Base-by-base conservation (phyloP, 1,139 yeast genomes). In the Protomyces arabidopsidicola region DNA sequence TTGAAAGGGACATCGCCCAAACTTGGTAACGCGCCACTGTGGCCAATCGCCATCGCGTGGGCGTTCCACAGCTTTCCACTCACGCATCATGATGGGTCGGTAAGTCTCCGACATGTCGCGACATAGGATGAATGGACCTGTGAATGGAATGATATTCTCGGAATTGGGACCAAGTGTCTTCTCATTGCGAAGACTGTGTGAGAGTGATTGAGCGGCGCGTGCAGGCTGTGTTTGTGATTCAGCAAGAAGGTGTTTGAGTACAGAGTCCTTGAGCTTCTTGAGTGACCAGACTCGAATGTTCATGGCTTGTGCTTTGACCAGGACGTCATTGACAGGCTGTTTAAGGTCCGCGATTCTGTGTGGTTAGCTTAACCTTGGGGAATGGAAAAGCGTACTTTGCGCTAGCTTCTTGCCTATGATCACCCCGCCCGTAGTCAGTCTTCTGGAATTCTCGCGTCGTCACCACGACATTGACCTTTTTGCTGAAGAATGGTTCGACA, bases 161-260 rank as follows among this genome's bases (percentile, higher is more conserved):
- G 96, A 80, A 69, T 81, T 85, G 4, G 95, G 91, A 68, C 80
- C 82, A 20, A 96, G 95, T 73, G 91, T 97, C 73, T 95, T 98
- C 72, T 89, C 91, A 68, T 84, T 84, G 69, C 91, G 81, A 68
- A 93, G 78, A 66, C 42, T 63, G 58, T 39, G 62, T 24, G 51
- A 56, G 20, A 61, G 65, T 31, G 61, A 34, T 34, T 51, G 67
- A 24, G 36, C 50, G 14, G 59, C 48, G 53, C 31, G 38, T 22
- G 34, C 31, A n/a, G 38, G 51, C 64, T 71, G 66, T 66, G 68
- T 68, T 65, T 69, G 63, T 67, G 74, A 60, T 65, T 70, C 68
- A 70, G 84, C 84, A 53, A 93, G 88, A 70, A 91, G 77, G 71
- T 90, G 84, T 67, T 82, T 82, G 72, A 91, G 78, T 72, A 93